Percentiles rank a stretch among this genome's conserved stretches.
phyloP scores from a whole-genome alignment of 352 stramenopile species.

The Phytophthora pisi region DNA sequence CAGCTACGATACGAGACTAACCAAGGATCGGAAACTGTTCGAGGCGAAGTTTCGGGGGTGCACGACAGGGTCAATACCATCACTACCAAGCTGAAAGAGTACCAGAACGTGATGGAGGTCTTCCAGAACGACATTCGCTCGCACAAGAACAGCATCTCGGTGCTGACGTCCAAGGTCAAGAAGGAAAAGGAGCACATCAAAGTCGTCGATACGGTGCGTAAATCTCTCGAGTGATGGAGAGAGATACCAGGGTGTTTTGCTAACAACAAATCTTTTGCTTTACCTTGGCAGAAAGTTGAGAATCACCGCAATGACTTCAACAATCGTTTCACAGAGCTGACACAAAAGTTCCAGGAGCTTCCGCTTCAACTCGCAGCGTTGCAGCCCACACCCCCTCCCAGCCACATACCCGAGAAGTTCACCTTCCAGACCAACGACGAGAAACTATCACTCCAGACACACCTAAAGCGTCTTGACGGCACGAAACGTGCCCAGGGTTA shows the following conservation, averaged over 20 bases:
- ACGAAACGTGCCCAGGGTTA: constrained; percentile 37
- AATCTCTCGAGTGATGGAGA: neutral
- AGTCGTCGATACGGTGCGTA: constrained; percentile 53
- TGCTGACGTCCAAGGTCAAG: constrained; percentile 54
- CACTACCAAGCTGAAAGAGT: constrained; percentile 59
- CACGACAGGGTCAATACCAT: constrained; percentile 53
- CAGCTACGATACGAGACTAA: constrained; percentile 45
- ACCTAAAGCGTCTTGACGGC: constrained; percentile 41
- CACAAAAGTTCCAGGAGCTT: constrained; percentile 68
- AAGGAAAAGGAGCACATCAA: constrained; percentile 67
- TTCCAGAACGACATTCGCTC: constrained; percentile 73
- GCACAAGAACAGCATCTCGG: constrained; percentile 51
- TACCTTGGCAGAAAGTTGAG: constrained; percentile 62
- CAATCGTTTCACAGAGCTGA: constrained; percentile 61
- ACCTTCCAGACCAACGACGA: constrained; percentile 60
- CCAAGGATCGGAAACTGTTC: constrained; percentile 49
- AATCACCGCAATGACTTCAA: constrained; percentile 71
- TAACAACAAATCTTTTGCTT: neutral
- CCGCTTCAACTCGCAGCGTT: constrained; percentile 55
- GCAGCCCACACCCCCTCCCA: constrained; percentile 29
- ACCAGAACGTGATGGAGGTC: constrained; percentile 60
- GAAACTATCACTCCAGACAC: constrained; percentile 62
- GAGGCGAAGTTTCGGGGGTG: constrained; percentile 53
- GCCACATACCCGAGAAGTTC: constrained; percentile 33
- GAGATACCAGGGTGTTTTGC: neutral